Evolutionary conservation across 352 stramenopile genomes (phyloP), one percentile per base, ranked within the genome.

Genomic region (Pilasporangium apinafurcum): DNA sequence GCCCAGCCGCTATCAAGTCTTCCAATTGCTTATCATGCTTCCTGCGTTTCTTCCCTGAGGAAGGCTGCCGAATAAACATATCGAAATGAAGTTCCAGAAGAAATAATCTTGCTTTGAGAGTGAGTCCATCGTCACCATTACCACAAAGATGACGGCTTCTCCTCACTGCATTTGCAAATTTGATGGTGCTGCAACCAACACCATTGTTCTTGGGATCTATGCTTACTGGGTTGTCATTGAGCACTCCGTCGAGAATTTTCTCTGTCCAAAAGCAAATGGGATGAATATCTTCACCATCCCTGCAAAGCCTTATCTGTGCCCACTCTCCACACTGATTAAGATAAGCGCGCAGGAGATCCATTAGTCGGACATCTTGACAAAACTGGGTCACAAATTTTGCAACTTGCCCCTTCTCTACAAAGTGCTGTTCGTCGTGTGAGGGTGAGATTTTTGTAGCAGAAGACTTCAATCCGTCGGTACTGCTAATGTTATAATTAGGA

Each of bases 271-370:
- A 53, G 34, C 62, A 81, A 2, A 84, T 61, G 22, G 37, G 38
- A 24, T 83, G 54, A 16, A 84, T 58, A 1, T 65, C 57, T 35
- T 65, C 59, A 9, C 51, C 43, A 14, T 58, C 57, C 18, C 31
- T 48, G n/a, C 29, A 54, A 35, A 88, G 49, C 28, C 58, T 52
- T 13, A 62, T 43, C 6, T 83, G 44, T 20, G 58, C 59, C 75
- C 75, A 88, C 20, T 62, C 32, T 8, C 75, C 75, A 16, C 69
- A 86, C 39, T 86, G 72, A 31, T 88, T 81, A 8, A 88, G 56
- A 31, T 65, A 82, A 10, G 24, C 24, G 14, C 21, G 33, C 31
- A 56, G 21, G 4, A 56, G 20, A 7, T 17, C n/a, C 18, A 31
- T 25, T 1, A 29, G 32, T 2, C 38, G 18, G 8, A 33, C 20